Base-by-base conservation (phyloP, 768 basidiomycete species). In the Sporobolomyces phaffii region DNA sequence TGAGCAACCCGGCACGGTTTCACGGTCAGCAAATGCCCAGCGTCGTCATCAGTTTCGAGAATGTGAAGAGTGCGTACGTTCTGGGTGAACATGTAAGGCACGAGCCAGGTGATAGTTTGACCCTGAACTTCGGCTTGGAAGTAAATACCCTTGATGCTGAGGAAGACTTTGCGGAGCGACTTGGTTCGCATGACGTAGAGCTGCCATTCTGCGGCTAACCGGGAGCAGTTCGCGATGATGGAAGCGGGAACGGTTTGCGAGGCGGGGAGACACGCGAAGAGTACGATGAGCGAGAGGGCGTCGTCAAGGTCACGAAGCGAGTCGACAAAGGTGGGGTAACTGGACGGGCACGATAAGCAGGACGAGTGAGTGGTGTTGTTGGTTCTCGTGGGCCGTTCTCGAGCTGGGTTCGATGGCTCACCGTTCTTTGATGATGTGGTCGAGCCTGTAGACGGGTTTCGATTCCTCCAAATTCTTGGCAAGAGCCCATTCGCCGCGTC, bases 361-460 rank as follows among this genome's bases (percentile, higher is more conserved):
- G 24, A 29, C 15, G 11, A 44, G 43, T n/a, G n/a, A n/a, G n/a
- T n/a, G n/a, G n/a, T n/a, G n/a, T n/a, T n/a, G n/a, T n/a, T n/a
- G n/a, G n/a, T n/a, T n/a, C n/a, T n/a, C n/a, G n/a, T n/a, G n/a
- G n/a, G n/a, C n/a, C n/a, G n/a, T n/a, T n/a, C n/a, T n/a, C 22
- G 15, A 44, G 22, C 13, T 7, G 13, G 7, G 43, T 45, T 14
- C 17, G 40, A 20, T n/a, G 44, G 67, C 67, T 72, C 72, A 94
- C 92, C 96, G 82, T 80, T 98, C 96, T 76, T 99, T 98, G 76
- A 99, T 87, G 68, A 99, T 88, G 76, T 98, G 96, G 79, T 99
- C 96, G 54, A 99, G 78, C 38, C 84, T 82, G 75, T 97, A 97
- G 18, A 88, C 84, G 3, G 96, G 96, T 77, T 88, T 88, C 52